phyloP scores from a whole-genome alignment of 2,329 filamentous ascomycete genomes.

The Intubia oerlemansii region DNA sequence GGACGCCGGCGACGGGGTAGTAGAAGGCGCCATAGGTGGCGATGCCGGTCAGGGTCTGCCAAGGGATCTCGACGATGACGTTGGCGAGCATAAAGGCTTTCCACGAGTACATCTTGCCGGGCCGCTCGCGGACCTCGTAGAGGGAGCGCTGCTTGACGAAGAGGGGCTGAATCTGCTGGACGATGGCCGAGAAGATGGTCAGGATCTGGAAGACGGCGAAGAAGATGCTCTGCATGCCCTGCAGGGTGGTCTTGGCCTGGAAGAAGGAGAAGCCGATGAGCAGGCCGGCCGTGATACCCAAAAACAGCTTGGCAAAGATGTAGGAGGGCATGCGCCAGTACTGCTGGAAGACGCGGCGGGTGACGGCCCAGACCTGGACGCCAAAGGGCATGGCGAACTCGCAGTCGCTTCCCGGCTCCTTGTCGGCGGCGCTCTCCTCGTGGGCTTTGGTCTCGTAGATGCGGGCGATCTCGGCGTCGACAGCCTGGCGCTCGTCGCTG shows the following conservation, averaged over 20 bases:
- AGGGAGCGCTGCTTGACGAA: conserved; percentile 63
- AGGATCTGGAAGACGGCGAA: conserved; percentile 70
- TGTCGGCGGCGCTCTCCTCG: conserved; percentile 10
- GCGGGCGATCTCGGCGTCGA: conserved; percentile 34
- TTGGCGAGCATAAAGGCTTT: conserved; percentile 66
- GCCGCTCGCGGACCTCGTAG: conserved; percentile 69
- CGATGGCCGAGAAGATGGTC: conserved; percentile 59
- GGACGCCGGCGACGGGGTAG: conserved; percentile 48
- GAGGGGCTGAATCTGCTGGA: conserved; percentile 66
- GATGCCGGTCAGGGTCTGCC: conserved; percentile 53
- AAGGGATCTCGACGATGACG: conserved; percentile 67
- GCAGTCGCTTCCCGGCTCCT: conserved; percentile 29
- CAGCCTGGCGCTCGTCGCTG: conserved; percentile 30
- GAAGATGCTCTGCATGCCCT: conserved; percentile 68
- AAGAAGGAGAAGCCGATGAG: conserved; percentile 75
- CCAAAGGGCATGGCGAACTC: conserved; percentile 66
- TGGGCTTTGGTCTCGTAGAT: conserved; percentile 23
- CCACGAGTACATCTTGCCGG: conserved; percentile 70
- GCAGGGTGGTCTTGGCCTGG: conserved; percentile 44
- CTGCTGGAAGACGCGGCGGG: conserved; percentile 61
- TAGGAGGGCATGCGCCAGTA: conserved; percentile 83
- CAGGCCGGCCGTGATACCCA: conserved; percentile 42
- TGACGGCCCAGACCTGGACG: conserved; percentile 45
- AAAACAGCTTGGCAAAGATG: conserved; percentile 61
- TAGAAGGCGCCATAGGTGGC: conserved; percentile 52